Evolutionary conservation across 768 basidiomycete species (phyloP).

Genomic region (Rhizopogon salebrosus): DNA sequence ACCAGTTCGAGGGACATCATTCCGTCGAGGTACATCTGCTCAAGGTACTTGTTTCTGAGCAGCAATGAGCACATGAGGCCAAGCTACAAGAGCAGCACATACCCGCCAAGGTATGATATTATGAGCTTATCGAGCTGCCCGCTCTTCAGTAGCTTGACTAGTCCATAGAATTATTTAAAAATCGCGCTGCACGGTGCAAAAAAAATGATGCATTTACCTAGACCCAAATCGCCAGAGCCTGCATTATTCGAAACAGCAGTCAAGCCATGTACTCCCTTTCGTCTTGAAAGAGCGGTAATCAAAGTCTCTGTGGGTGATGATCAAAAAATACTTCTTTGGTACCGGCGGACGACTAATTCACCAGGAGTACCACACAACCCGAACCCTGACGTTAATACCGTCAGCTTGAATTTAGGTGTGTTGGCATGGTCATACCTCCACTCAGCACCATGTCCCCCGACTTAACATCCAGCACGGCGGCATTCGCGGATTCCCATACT

Average conservation of each 20-base stretch:
- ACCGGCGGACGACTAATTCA: constrained; percentile 19
- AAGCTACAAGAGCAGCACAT: constrained; percentile 11
- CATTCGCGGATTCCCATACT: constrained; percentile 69
- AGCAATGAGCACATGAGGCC: not conserved
- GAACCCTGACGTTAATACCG: constrained; percentile 47
- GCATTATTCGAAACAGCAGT: constrained; percentile 86
- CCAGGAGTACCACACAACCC: constrained; percentile 82
- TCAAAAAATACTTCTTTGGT: not conserved
- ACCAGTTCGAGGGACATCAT: constrained; percentile 77
- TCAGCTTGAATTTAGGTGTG: not conserved
- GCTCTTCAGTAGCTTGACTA: constrained; percentile 64
- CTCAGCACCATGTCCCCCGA: constrained; percentile 68
- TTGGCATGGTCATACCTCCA: constrained; percentile 48
- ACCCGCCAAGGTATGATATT: constrained; percentile 81
- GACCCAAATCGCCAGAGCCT: constrained; percentile 57
- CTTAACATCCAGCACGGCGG: constrained; percentile 74
- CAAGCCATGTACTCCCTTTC: constrained; percentile 60
- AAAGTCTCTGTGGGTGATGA: constrained; percentile 53
- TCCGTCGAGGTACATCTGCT: constrained; percentile 68
- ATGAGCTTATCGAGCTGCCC: constrained; percentile 76
- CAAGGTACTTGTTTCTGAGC: constrained; percentile 73
- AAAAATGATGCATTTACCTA: constrained; percentile 37
- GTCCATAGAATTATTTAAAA: not conserved
- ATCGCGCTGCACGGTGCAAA: not conserved
- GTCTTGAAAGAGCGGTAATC: constrained; percentile 63